These are phyloP conservation scores for Talaromyces trachyspermus DNA, from an alignment of 495 filamentous ascomycete species.

Conservation along the genomic window DNA sequence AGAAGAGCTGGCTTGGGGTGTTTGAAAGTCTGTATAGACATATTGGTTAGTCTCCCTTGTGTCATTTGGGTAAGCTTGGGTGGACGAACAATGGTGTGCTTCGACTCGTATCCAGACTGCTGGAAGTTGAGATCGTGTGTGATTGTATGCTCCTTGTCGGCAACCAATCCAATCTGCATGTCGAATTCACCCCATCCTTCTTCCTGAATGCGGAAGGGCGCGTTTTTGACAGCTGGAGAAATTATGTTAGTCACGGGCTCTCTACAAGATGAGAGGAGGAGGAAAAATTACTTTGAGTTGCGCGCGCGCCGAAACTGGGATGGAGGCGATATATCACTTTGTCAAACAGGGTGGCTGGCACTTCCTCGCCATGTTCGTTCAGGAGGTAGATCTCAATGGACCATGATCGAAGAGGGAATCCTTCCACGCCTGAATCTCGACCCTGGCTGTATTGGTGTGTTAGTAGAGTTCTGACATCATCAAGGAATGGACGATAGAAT, in stretches of 20 bases:
- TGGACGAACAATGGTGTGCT: conserved; percentile 63
- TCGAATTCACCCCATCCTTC: conserved; percentile 99
- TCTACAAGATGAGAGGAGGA: background rate
- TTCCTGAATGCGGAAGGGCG: conserved; percentile 84
- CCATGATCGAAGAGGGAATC: conserved; percentile 81
- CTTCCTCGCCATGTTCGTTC: conserved; percentile 54
- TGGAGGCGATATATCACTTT: conserved; percentile 89
- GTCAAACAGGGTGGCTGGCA: conserved; percentile 77
- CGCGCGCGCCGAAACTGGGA: conserved; percentile 75
- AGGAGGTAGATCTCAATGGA: conserved; percentile 54
- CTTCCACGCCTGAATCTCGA: conserved; percentile 70
- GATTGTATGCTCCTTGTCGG: conserved; percentile 77
- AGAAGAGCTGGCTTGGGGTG: conserved; percentile 83
- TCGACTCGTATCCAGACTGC: conserved; percentile 70
- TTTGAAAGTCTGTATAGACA: conserved; percentile 85
- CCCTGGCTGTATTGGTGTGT: conserved; percentile 29
- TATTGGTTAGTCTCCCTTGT: too few relatives aligned
- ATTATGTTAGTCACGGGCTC: background rate
- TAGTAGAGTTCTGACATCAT: conserved; percentile 1
- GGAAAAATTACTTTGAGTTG: conserved; percentile 64
- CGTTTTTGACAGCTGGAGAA: conserved; percentile 61
- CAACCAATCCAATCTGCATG: conserved; percentile 74
- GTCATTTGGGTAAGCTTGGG: background rate
- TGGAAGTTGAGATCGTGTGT: conserved; percentile 90
- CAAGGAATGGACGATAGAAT: conserved; percentile 9